phyloP scores from a whole-genome alignment of 2,329 filamentous ascomycete species.

The Colletotrichum sp. region DNA sequence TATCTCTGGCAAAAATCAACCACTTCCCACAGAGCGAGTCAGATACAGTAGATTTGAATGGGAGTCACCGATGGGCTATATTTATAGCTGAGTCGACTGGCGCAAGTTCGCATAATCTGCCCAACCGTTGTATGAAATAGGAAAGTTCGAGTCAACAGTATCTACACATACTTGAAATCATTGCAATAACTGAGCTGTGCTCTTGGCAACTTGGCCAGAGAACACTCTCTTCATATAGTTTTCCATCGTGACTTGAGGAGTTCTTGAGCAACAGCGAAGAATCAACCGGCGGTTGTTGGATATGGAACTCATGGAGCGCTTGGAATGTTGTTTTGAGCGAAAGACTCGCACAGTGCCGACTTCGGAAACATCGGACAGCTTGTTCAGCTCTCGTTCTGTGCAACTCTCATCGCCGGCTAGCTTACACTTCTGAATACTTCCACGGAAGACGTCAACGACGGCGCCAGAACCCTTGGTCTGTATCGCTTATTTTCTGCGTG shows the following conservation, averaged over 20 bases:
- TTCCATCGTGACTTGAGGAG: rapidly evolving
- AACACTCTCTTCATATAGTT: not conserved
- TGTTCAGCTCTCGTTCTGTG: not conserved
- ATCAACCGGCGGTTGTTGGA: too few species aligned
- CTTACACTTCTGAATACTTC: not conserved
- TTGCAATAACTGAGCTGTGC: rapidly evolving
- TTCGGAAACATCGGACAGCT: not conserved
- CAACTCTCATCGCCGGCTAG: not conserved
- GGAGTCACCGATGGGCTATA: not conserved
- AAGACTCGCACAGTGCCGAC: rapidly evolving
- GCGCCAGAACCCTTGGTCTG: not conserved
- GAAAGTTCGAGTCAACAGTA: not conserved
- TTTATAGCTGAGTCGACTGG: rapidly evolving
- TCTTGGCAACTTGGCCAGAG: not conserved
- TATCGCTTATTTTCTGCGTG: rapidly evolving
- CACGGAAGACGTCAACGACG: too few species aligned
- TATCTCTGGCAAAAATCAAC: not conserved
- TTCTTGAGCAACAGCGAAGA: too few species aligned
- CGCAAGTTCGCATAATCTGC: rapidly evolving
- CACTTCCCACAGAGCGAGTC: not conserved
- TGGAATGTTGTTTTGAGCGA: too few species aligned
- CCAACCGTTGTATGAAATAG: not conserved
- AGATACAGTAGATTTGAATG: too few species aligned
- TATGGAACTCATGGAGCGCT: too few species aligned
- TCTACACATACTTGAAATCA: not conserved